Conservation (phyloP, 2,329 filamentous ascomycete genomes). For the Zelopaecilomyces penicillatus region DNA sequence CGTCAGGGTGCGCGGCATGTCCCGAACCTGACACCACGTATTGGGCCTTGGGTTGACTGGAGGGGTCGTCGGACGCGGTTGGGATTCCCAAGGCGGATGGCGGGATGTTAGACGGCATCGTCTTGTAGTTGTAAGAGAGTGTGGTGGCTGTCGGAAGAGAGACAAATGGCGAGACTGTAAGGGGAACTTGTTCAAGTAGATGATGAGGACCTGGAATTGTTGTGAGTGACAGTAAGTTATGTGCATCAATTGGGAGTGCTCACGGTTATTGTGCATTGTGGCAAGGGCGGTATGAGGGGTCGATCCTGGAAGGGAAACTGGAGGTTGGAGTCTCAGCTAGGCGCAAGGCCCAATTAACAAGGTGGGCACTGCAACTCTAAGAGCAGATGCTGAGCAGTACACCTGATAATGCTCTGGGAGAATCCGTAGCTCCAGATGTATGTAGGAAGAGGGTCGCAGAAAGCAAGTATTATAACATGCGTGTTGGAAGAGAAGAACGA, state of each 20-base stretch:
- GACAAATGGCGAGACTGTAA: slow-evolving; percentile 92
- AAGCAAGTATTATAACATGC: not conserved
- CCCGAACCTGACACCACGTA: slow-evolving; percentile 75
- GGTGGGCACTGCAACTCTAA: too few relatives aligned
- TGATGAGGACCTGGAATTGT: slow-evolving; percentile 61
- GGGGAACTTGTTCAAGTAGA: slow-evolving; percentile 81
- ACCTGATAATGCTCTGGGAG: too few relatives aligned
- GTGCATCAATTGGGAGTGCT: slow-evolving; percentile 5
- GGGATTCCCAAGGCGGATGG: slow-evolving; percentile 27
- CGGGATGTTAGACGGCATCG: slow-evolving; percentile 78
- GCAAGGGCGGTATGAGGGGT: not conserved
- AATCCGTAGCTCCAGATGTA: too few relatives aligned
- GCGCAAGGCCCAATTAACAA: too few relatives aligned
- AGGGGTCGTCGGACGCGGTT: slow-evolving; percentile 26
- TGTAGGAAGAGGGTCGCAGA: not conserved
- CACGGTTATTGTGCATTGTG: slow-evolving; percentile 28
- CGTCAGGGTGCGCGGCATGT: slow-evolving; percentile 76
- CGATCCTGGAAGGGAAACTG: too few relatives aligned
- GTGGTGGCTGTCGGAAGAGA: slow-evolving; percentile 83
- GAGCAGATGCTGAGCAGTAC: too few relatives aligned
- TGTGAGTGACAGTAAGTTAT: slow-evolving; percentile 7
- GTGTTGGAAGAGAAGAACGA: too few relatives aligned
- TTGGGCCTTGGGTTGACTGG: slow-evolving; percentile 42
- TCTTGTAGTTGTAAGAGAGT: slow-evolving; percentile 90
- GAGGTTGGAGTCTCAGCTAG: too few relatives aligned